Evolutionary conservation across 2,329 filamentous ascomycete genomes (phyloP), one percentile per base, ranked within the genome.

Genomic region (Xylaria sp.): DNA sequence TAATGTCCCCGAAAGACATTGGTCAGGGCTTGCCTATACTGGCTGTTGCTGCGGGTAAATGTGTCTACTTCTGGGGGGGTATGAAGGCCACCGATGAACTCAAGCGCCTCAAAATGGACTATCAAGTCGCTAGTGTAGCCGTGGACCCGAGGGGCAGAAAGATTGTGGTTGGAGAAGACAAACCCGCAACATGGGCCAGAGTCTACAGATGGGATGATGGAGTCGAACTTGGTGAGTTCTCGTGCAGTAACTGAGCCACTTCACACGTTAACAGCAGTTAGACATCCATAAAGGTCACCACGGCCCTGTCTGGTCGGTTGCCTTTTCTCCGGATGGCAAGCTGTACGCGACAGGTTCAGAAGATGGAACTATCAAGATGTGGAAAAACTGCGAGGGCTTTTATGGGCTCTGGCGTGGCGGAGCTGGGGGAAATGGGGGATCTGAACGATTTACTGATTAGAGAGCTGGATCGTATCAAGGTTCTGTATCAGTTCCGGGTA

Each of bases 251-350:
- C n/a, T 28, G 40, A 8, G 15, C 42, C 14, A 14, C 33, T 25
- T 6, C 47, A 38, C 21, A 5, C 9, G 21, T 67, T 77, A 52
- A 73, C 61, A 58, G 19, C 50, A 21, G 7, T 9, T 65, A 90
- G 95, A 98, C 75, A 90, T 94, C 12, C 92, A 96, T 80, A 97
- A 97, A 78, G 95, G 95, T 23, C 95, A 99, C 71, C 95, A 99
- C 73, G 95, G 95, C 1, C 94, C 94, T 1, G 95, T 99, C 65
- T 99, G 95, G 95, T 97, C 93, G 5, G 89, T 96, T 63, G 90
- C 90, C 60, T 99, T 97, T 78, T 95, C 94, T 0, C 95, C 95
- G 0, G 95, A 99, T 73, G 94, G 94, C 49, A 97, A 96, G 75
- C 82, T 99, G 7, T 99, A 98, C 74, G 95, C 94, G 1, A 99